Percentiles rank a stretch among this genome's conserved stretches.
Conservation (phyloP, 345 rosid species). For the Physaria fendleri region DNA sequence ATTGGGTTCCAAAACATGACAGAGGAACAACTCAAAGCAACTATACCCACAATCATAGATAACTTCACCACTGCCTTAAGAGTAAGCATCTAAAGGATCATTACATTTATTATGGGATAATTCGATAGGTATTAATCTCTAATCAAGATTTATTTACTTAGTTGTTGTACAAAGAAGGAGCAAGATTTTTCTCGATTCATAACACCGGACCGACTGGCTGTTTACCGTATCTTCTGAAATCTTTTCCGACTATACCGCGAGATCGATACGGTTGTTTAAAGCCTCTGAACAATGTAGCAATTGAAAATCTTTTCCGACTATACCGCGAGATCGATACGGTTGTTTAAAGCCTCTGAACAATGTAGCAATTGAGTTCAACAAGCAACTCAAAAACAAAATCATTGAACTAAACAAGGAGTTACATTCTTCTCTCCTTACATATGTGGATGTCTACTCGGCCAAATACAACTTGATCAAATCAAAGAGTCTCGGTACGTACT, state of each 20-base stretch:
- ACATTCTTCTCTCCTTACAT: conserved; percentile 42
- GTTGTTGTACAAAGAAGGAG: conserved; percentile 58
- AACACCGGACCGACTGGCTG: conserved; percentile 80
- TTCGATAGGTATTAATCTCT: not conserved
- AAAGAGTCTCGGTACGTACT: conserved; percentile 41
- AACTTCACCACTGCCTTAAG: conserved; percentile 43
- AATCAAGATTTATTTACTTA: conserved; percentile 17
- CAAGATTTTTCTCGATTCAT: conserved; percentile 75
- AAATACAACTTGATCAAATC: conserved; percentile 52
- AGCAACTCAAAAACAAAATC: conserved; percentile 50
- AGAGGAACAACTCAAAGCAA: conserved; percentile 40
- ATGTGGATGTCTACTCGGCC: conserved; percentile 62
- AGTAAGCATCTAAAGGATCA: conserved; percentile 23
- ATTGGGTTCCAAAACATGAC: conserved; percentile 42
- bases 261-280: conserved; percentile 56
- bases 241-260: conserved; percentile 15
- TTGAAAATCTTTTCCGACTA: conserved; percentile 20
- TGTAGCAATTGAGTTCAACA: conserved; percentile 57
- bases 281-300: conserved; percentile 48
- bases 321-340: conserved; percentile 38
- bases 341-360: conserved; percentile 56
- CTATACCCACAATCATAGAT: conserved; percentile 46
- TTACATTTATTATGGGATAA: not conserved
- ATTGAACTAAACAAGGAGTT: conserved; percentile 38
- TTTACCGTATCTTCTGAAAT: conserved; percentile 47